A percentile compares a stretch with the other conserved stretches of the same genome.
Conservation (phyloP, 768 basidiomycete genomes). For the Termitomyces sp. region DNA sequence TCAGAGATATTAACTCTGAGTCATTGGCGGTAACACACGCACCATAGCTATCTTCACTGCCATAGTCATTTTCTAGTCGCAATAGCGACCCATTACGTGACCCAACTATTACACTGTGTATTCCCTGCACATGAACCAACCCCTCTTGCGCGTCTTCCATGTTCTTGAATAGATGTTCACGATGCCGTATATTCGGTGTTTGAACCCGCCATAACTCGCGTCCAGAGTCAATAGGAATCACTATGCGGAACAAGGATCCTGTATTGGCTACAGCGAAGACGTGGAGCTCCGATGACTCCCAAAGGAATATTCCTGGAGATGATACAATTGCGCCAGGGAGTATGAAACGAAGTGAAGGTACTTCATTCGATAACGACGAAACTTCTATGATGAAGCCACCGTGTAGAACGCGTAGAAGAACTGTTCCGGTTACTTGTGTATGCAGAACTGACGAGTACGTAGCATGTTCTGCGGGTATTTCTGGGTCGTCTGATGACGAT, state of each 20-base stretch:
- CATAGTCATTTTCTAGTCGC: constrained; percentile 62
- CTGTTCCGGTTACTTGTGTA: constrained; percentile 54
- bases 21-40: constrained; percentile 19
- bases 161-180: constrained; percentile 65
- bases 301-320: constrained; percentile 61
- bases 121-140: constrained; percentile 64
- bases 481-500: constrained; percentile 35
- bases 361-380: constrained; percentile 62
- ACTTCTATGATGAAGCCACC: constrained; percentile 74
- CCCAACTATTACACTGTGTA: constrained; percentile 62
- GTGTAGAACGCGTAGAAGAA: constrained; percentile 74
- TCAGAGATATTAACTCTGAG: background rate
- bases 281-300: constrained; percentile 54
- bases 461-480: constrained; percentile 70
- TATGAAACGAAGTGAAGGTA: constrained; percentile 70
- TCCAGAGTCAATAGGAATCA: constrained; percentile 55
- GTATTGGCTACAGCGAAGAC: constrained; percentile 63
- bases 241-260: constrained; percentile 72
- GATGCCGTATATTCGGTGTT: constrained; percentile 51
- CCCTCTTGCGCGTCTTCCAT: constrained; percentile 38
- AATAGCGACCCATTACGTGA: constrained; percentile 61
- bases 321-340: constrained; percentile 70
- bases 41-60: constrained; percentile 60
- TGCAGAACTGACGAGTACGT: constrained; percentile 56
- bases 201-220: constrained; percentile 58